Percentiles rank a stretch among this genome's conserved stretches.
Evolutionary conservation across 1,139 yeast genomes (phyloP).

Genomic region (Trichomonascaceae sp.): DNA sequence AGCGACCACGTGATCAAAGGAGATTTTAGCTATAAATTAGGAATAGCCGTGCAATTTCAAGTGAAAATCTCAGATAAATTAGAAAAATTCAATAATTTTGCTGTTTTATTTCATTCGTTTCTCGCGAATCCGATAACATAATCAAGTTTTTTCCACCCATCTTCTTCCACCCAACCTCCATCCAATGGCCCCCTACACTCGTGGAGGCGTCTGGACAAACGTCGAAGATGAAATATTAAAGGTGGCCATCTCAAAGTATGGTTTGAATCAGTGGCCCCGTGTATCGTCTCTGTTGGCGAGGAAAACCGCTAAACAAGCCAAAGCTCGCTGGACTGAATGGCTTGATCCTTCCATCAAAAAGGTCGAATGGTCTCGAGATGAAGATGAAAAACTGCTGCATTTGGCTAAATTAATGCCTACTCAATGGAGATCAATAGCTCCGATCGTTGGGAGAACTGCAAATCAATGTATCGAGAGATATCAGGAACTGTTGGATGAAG

Average conservation of each 20-base stretch:
- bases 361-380: slow-evolving; percentile 64
- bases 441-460: slow-evolving; percentile 77
- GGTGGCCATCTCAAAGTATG: slow-evolving; percentile 91
- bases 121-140: not conserved
- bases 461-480: slow-evolving; percentile 86
- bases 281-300: slow-evolving; percentile 80
- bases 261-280: slow-evolving; percentile 90
- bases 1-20: not conserved
- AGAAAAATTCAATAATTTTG: too few relatives aligned
- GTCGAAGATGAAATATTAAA: slow-evolving; percentile 84
- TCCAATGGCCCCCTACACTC: not conserved
- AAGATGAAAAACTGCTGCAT: slow-evolving; percentile 65
- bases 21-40: not conserved
- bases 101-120: not conserved
- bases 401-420: slow-evolving; percentile 73
- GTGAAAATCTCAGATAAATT: not conserved
- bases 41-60: too few relatives aligned
- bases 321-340: slow-evolving; percentile 90
- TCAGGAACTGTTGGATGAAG: slow-evolving; percentile 64
- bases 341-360: slow-evolving; percentile 67
- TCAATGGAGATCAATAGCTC: slow-evolving; percentile 90
- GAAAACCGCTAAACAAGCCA: slow-evolving; percentile 87
- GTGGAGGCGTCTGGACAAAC: slow-evolving; percentile 86
- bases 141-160: not conserved
- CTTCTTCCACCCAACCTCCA: not conserved